These are phyloP conservation scores for Leccinum angustisporum DNA, from an alignment of 1,284 basidiomycete species.

Conservation along the genomic window DNA sequence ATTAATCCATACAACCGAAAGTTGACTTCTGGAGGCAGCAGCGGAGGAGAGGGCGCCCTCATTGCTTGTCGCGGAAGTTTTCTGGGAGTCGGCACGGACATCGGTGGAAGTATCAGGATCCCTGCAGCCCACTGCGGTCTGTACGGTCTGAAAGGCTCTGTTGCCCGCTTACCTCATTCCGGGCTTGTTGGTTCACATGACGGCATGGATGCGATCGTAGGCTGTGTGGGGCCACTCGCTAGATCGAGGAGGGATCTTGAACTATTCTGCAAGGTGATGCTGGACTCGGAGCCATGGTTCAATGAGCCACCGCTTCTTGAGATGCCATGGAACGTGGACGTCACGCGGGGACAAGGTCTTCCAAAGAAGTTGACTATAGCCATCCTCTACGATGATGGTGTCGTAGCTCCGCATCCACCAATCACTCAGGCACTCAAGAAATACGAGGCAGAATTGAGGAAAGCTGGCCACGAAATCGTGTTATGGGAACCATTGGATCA, in stretches of 20 bases:
- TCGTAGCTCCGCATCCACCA: slow-evolving; percentile 56
- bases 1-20: slow-evolving; percentile 54
- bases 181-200: slow-evolving; percentile 52
- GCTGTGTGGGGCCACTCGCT: slow-evolving; percentile 53
- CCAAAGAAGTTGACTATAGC: slow-evolving; percentile 50
- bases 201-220: slow-evolving; percentile 54
- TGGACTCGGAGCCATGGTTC: slow-evolving; percentile 53
- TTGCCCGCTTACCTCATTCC: slow-evolving; percentile 50
- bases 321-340: slow-evolving; percentile 51
- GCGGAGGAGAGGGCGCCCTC: slow-evolving; percentile 62
- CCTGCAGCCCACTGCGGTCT: slow-evolving; percentile 46
- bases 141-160: slow-evolving; percentile 56
- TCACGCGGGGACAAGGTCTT: slow-evolving; percentile 37
- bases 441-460: slow-evolving; percentile 43
- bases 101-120: slow-evolving; percentile 46
- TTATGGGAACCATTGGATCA: slow-evolving; percentile 49
- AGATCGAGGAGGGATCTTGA: slow-evolving; percentile 52
- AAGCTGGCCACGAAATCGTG: slow-evolving; percentile 55
- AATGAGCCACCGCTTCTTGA: slow-evolving; percentile 51
- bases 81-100: slow-evolving; percentile 61
- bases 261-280: slow-evolving; percentile 52
- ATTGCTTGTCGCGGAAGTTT: slow-evolving; percentile 57
- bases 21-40: slow-evolving; percentile 58
- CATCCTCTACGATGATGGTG: slow-evolving; percentile 55
- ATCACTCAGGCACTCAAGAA: slow-evolving; percentile 46